phyloP scores from a whole-genome alignment of 495 filamentous ascomycete genomes.

The Rostrohypoxylon terebratum region DNA sequence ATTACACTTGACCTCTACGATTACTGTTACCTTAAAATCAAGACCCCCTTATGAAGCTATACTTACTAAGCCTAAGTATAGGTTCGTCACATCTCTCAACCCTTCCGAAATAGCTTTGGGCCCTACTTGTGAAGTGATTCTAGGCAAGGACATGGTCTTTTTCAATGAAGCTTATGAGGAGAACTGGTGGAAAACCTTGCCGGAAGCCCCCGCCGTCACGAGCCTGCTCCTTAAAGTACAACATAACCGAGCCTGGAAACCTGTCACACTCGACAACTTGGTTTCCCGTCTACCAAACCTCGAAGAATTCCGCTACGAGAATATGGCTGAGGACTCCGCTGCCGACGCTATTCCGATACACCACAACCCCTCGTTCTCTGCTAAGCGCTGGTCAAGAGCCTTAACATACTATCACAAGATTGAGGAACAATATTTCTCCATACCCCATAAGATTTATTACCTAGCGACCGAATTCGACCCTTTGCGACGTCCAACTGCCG shows the following conservation, averaged over 20 bases:
- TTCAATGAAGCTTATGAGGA: background rate
- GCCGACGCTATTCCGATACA: constrained; percentile 1
- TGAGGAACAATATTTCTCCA: background rate
- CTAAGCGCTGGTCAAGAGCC: constrained; percentile 3
- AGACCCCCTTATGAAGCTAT: too few relatives aligned
- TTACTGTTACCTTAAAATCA: too few relatives aligned
- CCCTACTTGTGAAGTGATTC: background rate
- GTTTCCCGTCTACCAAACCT: constrained; percentile 1
- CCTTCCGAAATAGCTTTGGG: background rate
- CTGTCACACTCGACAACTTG: background rate
- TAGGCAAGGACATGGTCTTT: background rate
- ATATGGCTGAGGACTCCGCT: background rate
- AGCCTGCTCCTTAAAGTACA: constrained; percentile 1
- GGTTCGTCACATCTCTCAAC: too few relatives aligned
- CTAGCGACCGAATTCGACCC: background rate
- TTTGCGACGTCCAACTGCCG: constrained; percentile 1
- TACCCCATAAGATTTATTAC: background rate
- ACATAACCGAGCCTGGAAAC: constrained; percentile 2
- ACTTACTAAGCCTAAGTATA: too few relatives aligned
- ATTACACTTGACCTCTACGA: too few relatives aligned
- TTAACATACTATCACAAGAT: background rate
- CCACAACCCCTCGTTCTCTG: constrained; percentile 5
- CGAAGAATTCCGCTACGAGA: constrained; percentile 3
- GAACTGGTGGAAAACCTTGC: background rate
- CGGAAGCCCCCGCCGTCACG: constrained; percentile 1